A percentile compares a stretch with the other conserved stretches of the same genome.
phyloP scores from a whole-genome alignment of 2,329 filamentous ascomycete genomes.

The Neoscytalidium dimidiatum region DNA sequence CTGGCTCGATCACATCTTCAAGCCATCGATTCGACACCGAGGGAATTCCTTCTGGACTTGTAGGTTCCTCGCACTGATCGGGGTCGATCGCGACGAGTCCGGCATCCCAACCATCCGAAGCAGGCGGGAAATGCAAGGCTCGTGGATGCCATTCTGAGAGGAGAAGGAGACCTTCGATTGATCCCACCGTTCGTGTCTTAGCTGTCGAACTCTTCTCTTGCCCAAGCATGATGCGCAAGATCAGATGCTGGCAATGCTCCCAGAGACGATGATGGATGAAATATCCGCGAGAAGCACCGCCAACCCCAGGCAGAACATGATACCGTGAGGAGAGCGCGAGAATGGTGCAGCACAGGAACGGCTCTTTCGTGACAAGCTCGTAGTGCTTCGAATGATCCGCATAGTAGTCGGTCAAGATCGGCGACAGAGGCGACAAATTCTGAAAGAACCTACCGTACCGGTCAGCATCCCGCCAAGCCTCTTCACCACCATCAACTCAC shows the following conservation, averaged over 20 bases:
- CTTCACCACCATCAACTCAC: constrained; percentile 24
- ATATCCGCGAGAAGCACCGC: constrained; percentile 50
- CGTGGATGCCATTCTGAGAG: constrained; percentile 61
- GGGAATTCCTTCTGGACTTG: constrained; percentile 36
- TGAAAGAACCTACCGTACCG: constrained; percentile 43
- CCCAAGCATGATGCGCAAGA: constrained; percentile 56
- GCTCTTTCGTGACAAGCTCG: constrained; percentile 52
- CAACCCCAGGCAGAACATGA: constrained; percentile 39
- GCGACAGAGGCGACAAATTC: constrained; percentile 54
- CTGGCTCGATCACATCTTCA: constrained; percentile 57
- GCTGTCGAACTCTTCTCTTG: constrained; percentile 55
- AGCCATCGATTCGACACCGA: constrained; percentile 48
- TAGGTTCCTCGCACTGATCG: constrained; percentile 39
- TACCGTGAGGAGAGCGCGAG: constrained; percentile 59
- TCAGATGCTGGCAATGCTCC: constrained; percentile 56
- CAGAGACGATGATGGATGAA: constrained; percentile 57
- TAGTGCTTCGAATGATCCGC: constrained; percentile 51
- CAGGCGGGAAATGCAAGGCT: constrained; percentile 56
- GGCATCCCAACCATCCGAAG: constrained; percentile 58
- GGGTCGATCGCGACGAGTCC: constrained; percentile 48
- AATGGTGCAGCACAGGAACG: constrained; percentile 55
- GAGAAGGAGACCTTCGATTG: constrained; percentile 55
- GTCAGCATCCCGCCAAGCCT: neutral
- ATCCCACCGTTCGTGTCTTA: constrained; percentile 52
- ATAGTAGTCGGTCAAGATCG: constrained; percentile 54